Evolutionary conservation across 164 flowering plant genomes (phyloP), one percentile per base, ranked within the genome.

Genomic region (Protea cynaroides): DNA sequence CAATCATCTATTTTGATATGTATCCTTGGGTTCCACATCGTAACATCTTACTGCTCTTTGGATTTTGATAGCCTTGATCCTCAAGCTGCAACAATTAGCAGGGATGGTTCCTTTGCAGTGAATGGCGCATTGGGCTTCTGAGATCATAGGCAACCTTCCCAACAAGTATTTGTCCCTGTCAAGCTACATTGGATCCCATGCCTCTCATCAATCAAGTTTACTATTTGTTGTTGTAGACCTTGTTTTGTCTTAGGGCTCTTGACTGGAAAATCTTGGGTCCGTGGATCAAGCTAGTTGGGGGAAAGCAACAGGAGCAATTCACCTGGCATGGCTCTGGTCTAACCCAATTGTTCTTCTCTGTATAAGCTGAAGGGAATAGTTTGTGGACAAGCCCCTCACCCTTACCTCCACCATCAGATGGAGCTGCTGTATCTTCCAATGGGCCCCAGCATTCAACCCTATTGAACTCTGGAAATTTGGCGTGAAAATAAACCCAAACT

Each of bases 401-500:
- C 9, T 22, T 58, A 14, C 52, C 22, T 4, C 63, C 59, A 38
- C 61, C 72, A n/a, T 50, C 8, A 13, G 79, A 52, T 1, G 80
- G 79, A 6, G 73, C 69, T 0, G 71, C 68, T 1, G 92, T 91
- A 12, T 85, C 86, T 62, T 66, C 81, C 14, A 92, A 84, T 19
- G 93, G 86, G 4, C 98, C 96, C 96, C 96, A 93, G 55, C 98
- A 93, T 58, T 90, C 92, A 1, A 84, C 84, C 62, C 71, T 81
- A 74, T 88, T 87, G 87, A 83, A 93, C 65, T 90, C 92, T 24
- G 79, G 83, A 60, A 87, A 70, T 73, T 81, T 93, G 11, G 98
- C 88, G 52, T 93, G 98, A 71, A 93, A 93, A 65, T 90, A 90
- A n/a, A 93, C 97, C 97, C 96, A 90, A 12, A 90, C 98, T 40